Evolutionary conservation across 2,329 filamentous ascomycete genomes (phyloP), one percentile per base, ranked within the genome.

Genomic region (Curvularia spicifera): DNA sequence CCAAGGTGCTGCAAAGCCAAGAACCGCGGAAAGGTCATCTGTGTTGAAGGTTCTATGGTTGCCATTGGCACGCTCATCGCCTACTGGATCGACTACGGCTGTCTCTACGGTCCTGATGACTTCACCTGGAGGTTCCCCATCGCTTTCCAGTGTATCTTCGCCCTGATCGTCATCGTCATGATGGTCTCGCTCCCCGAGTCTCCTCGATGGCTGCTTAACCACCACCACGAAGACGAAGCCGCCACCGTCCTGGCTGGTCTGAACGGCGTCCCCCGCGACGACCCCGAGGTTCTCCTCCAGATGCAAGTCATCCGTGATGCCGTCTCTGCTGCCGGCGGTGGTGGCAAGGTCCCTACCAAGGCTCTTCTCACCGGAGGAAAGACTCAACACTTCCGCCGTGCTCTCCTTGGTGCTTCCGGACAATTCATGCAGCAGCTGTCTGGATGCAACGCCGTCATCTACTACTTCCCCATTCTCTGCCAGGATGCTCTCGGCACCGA

Each of bases 331-430:
- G 68, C 75, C 48, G 75, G 76, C 37, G 72, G 71, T 53, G 67
- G 70, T 35, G 73, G 75, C 20, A 73, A 77, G 61, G 70, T 70
- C 49, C 62, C 64, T 5, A 77, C 72, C 53, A 76, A 76, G 48
- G 80, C 65, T 81, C 84, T 10, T 77, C 87, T 87, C 64, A 87
- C 84, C 3, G 80, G 81, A 53, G 86, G 86, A 63, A 86, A 85
- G 76, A 86, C 84, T 0, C 86, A 89, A 76, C 85, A 89, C 68
- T 82, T 88, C 76, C 83, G 86, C 15, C 82, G 87, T 45, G 84
- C 87, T 78, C 57, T 87, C 35, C 79, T 89, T 7, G 86, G 85
- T 13, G 79, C 83, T 1, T 81, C 79, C n/a, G 82, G 81, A 5
- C 86, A 89, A 72, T 78, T 88, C 43, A 85, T 88, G 80, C 86